Conservation (phyloP, 2,329 filamentous ascomycete species). For the Aspergillus hortae region DNA sequence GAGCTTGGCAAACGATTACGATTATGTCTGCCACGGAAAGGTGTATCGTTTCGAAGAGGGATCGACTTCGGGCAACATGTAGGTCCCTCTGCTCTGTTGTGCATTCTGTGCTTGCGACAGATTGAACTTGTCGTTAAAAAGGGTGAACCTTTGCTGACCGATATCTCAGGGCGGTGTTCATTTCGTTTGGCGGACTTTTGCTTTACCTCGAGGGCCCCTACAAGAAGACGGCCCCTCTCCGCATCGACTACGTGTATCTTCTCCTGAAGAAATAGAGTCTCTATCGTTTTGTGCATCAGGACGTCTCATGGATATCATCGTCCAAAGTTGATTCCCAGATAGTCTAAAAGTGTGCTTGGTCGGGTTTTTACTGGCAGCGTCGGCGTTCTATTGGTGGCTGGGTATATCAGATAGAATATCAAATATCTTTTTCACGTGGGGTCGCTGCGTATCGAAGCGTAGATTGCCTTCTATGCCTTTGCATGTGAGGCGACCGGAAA, state of each 20-base stretch:
- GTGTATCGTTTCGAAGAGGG: constrained; percentile 51
- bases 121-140: not conserved
- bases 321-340: constrained; percentile 5
- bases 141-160: not conserved
- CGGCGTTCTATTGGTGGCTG: constrained; percentile 39
- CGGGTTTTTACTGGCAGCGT: constrained; percentile 37
- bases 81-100: constrained; percentile 39
- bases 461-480: constrained; percentile 10
- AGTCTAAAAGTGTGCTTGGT: constrained; percentile 20
- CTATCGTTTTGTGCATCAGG: constrained; percentile 2
- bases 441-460: constrained; percentile 1
- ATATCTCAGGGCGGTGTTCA: constrained; percentile 73
- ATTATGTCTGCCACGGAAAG: constrained; percentile 52
- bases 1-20: constrained; percentile 53
- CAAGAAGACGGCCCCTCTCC: constrained; percentile 87
- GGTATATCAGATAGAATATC: constrained; percentile 34
- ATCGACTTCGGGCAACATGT: constrained; percentile 77
- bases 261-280: constrained; percentile 78
- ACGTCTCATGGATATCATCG: constrained; percentile 1
- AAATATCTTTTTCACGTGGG: constrained; percentile 14
- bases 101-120: not conserved
- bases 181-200: constrained; percentile 88
- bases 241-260: constrained; percentile 91
- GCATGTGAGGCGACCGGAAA: constrained; percentile 63
- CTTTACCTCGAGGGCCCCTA: constrained; percentile 91